A percentile compares a stretch with the other conserved stretches of the same genome.
phyloP scores from a whole-genome alignment of 805 yeast genomes.

The Metschnikowia matae region DNA sequence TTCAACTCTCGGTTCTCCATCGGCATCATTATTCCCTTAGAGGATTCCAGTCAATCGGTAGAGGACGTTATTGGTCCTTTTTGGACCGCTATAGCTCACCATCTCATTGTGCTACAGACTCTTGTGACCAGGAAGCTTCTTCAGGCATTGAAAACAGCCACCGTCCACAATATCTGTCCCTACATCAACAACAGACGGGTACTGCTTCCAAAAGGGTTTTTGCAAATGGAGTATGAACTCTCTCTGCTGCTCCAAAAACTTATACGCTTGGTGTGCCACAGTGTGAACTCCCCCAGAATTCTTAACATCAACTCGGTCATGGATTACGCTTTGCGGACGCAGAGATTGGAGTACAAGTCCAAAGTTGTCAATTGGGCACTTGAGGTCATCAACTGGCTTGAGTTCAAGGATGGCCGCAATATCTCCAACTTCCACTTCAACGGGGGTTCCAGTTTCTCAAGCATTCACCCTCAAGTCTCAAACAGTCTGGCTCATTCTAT shows the following conservation, averaged over 20 bases:
- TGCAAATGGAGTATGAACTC: conserved; percentile 46
- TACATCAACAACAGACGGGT: conserved; percentile 31
- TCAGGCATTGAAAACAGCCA: conserved; percentile 19
- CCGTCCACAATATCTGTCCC: conserved; percentile 16
- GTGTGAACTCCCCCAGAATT: conserved; percentile 45
- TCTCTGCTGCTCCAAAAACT: conserved; percentile 32
- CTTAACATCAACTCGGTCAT: conserved; percentile 39
- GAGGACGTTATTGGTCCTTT: conserved; percentile 44
- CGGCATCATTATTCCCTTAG: conserved; percentile 47
- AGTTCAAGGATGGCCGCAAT: conserved; percentile 46
- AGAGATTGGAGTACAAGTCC: conserved; percentile 25
- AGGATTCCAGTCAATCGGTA: conserved; percentile 23
- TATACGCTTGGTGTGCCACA: conserved; percentile 35
- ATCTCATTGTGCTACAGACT: conserved; percentile 37
- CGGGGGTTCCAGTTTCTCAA: conserved; percentile 7
- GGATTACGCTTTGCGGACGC: conserved; percentile 15
- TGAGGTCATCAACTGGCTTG: conserved; percentile 51
- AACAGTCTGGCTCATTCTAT: conserved; percentile 3
- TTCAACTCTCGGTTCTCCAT: conserved; percentile 42
- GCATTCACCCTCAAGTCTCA: conserved; percentile 7
- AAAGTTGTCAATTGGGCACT: conserved; percentile 48
- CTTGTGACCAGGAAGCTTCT: conserved; percentile 36
- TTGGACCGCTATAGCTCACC: conserved; percentile 46
- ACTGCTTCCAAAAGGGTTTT: conserved; percentile 33
- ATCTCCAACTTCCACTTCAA: conserved; percentile 6